These are phyloP conservation scores for Phytophthora kernoviae DNA, from an alignment of 352 stramenopile species.

Conservation along the genomic window DNA sequence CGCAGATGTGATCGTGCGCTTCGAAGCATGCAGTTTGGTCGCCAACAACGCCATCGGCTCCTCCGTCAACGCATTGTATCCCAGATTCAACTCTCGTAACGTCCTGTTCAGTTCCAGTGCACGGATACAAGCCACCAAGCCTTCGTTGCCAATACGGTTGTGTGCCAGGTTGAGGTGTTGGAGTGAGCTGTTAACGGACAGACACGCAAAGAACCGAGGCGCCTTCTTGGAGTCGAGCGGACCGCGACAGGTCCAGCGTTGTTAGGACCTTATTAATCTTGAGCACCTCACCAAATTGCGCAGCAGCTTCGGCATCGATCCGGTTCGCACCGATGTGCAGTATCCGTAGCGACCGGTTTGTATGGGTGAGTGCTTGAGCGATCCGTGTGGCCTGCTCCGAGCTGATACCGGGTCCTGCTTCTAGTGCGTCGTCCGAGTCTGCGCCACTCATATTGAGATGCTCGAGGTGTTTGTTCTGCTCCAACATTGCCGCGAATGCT, in stretches of 20 bases:
- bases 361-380: conserved; percentile 42
- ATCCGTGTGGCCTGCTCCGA: conserved; percentile 52
- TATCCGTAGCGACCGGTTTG: conserved; percentile 54
- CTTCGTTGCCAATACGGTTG: conserved; percentile 79
- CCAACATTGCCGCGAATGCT: conserved; percentile 71
- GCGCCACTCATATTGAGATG: conserved; percentile 74
- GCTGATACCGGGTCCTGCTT: conserved; percentile 49
- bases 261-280: conserved; percentile 53
- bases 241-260: conserved; percentile 69
- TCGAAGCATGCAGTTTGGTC: conserved; percentile 36
- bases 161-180: conserved; percentile 57
- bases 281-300: conserved; percentile 57
- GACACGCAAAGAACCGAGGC: conserved; percentile 67
- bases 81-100: conserved; percentile 75
- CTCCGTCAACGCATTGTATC: conserved; percentile 76
- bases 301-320: conserved; percentile 59
- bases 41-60: conserved; percentile 59
- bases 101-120: conserved; percentile 60
- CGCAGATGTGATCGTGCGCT: conserved; percentile 19
- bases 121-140: conserved; percentile 60
- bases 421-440: conserved; percentile 52
- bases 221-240: conserved; percentile 57
- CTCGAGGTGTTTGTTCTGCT: conserved; percentile 51
- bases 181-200: conserved; percentile 63
- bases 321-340: conserved; percentile 69